A percentile compares a stretch with the other conserved stretches of the same genome.
Evolutionary conservation across 768 basidiomycete genomes (phyloP).

Genomic region (Suillus subalutaceus): DNA sequence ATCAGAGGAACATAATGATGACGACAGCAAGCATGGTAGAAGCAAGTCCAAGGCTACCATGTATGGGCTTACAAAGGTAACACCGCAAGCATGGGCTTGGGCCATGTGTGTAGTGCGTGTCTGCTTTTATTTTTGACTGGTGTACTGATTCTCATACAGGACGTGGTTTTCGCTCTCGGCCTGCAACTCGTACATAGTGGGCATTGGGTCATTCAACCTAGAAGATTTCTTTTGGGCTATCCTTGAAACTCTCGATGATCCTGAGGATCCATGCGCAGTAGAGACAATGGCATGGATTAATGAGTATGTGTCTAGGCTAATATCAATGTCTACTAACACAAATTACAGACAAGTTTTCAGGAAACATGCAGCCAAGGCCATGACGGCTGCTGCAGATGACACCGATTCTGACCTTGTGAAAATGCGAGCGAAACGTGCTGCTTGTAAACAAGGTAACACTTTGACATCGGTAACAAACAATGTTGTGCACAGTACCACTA

Average conservation of each 20-base stretch:
- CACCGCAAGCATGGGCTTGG: too few relatives aligned
- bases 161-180: background rate
- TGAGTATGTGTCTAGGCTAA: background rate
- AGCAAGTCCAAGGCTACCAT: too few relatives aligned
- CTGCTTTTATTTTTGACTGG: background rate
- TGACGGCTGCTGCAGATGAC: background rate
- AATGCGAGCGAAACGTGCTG: background rate
- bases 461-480: background rate
- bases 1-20: too few relatives aligned
- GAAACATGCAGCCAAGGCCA: background rate
- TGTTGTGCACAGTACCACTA: background rate
- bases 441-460: background rate
- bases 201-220: background rate
- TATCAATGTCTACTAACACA: background rate
- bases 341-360: background rate
- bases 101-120: too few relatives aligned
- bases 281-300: background rate
- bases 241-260: background rate
- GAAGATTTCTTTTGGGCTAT: conserved; percentile 1
- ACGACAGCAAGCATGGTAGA: too few relatives aligned
- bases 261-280: background rate
- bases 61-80: too few relatives aligned
- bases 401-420: background rate
- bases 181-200: background rate
- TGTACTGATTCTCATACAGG: background rate